phyloP scores from a whole-genome alignment of 2,329 filamentous ascomycete genomes.

The Periconia sp. region DNA sequence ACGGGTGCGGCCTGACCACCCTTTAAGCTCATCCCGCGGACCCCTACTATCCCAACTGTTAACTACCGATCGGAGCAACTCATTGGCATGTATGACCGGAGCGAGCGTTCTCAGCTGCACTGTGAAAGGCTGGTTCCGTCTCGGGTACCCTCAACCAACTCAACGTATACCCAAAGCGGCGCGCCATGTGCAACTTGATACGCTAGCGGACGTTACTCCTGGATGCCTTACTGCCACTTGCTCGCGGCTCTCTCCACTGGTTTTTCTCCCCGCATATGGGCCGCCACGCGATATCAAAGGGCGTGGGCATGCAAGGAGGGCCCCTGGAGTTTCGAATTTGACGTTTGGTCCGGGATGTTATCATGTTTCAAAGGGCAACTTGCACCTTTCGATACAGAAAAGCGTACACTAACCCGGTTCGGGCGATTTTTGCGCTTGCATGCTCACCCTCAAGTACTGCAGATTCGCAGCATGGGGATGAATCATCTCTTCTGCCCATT shows the following conservation, averaged over 20 bases:
- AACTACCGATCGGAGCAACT: too few species aligned
- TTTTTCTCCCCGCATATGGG: too few species aligned
- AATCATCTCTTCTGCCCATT: constrained; percentile 3
- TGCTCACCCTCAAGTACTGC: not conserved
- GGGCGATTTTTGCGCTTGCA: not conserved
- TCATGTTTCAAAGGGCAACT: not conserved
- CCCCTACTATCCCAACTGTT: not conserved
- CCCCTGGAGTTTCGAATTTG: not conserved
- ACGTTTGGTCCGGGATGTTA: not conserved
- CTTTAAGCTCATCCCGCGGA: not conserved
- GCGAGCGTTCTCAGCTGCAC: too few species aligned
- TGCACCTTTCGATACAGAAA: too few species aligned
- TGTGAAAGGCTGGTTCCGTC: too few species aligned
- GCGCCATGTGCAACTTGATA: too few species aligned
- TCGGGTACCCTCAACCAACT: not conserved
- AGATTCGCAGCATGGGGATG: not conserved
- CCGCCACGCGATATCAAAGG: too few species aligned
- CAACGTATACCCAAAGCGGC: not conserved
- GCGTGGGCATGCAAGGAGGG: not conserved
- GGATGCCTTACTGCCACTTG: not conserved
- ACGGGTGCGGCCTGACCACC: not conserved
- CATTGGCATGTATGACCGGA: too few species aligned
- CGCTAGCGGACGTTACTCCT: not conserved
- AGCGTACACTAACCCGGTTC: not conserved
- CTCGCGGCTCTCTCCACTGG: not conserved